Conservation (phyloP, 164 flowering plant species). For the Kalanchoe fedtschenkoi region DNA sequence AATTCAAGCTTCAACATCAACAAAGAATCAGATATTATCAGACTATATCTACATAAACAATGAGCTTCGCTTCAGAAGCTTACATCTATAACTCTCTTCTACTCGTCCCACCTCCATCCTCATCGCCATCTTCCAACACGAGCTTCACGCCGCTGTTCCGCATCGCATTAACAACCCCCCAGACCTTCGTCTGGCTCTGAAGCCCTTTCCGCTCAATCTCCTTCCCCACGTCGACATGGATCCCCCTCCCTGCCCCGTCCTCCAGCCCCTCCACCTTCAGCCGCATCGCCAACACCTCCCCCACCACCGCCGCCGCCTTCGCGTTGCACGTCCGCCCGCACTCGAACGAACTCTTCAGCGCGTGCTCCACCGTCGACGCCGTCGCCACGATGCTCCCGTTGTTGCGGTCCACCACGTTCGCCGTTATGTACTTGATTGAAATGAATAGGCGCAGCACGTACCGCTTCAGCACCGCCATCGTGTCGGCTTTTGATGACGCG, state of each 20-base stretch:
- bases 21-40: background rate
- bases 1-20: background rate
- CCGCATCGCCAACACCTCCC: constrained; percentile 90
- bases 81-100: background rate
- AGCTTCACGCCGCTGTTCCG: constrained; percentile 63
- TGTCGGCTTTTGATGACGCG: no score
- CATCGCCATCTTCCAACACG: constrained; percentile 39
- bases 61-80: background rate
- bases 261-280: constrained; percentile 85
- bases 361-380: constrained; percentile 82
- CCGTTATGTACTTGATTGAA: constrained; percentile 84
- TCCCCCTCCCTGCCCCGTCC: constrained; percentile 58
- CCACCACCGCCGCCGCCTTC: constrained; percentile 77
- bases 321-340: constrained; percentile 83
- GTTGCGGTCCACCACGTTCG: constrained; percentile 86
- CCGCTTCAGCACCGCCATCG: constrained; percentile 34
- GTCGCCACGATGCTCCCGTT: constrained; percentile 67
- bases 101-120: background rate
- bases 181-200: constrained; percentile 56
- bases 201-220: constrained; percentile 81
- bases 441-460: constrained; percentile 68
- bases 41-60: no score
- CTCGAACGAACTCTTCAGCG: constrained; percentile 55
- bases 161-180: constrained; percentile 82
- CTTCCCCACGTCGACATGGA: constrained; percentile 58